Percentiles rank a stretch among this genome's conserved stretches.
Evolutionary conservation across 2,329 filamentous ascomycete species (phyloP).

Genomic region (Calonectria fujianensis): DNA sequence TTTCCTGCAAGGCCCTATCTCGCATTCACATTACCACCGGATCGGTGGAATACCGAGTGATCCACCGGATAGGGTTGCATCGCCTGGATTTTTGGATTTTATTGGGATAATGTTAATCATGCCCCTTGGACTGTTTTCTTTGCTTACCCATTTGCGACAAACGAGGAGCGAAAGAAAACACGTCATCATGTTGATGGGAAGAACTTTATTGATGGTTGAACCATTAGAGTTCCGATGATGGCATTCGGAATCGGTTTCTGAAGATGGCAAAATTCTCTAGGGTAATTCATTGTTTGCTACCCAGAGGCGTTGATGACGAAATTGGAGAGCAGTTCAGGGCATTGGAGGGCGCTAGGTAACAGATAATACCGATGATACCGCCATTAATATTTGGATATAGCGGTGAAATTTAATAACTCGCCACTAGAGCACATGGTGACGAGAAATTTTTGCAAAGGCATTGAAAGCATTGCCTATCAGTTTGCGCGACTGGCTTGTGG

Average conservation of each 20-base stretch:
- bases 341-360: background rate
- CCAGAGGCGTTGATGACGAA: background rate
- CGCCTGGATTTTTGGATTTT: background rate
- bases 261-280: background rate
- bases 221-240: background rate
- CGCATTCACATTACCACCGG: background rate
- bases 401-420: background rate
- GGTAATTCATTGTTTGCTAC: background rate
- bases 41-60: background rate
- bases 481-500: background rate
- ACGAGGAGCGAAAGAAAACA: background rate
- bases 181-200: background rate
- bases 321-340: background rate
- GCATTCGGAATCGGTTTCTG: constrained; percentile 10
- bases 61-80: background rate
- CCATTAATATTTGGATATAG: background rate
- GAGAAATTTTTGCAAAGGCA: background rate
- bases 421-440: background rate
- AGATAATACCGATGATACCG: background rate
- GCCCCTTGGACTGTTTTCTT: background rate
- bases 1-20: background rate
- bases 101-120: background rate
- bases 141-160: background rate
- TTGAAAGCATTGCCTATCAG: background rate
- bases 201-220: background rate